Base-by-base conservation (phyloP, 331 rosid species). In the Quercus tomentella region DNA sequence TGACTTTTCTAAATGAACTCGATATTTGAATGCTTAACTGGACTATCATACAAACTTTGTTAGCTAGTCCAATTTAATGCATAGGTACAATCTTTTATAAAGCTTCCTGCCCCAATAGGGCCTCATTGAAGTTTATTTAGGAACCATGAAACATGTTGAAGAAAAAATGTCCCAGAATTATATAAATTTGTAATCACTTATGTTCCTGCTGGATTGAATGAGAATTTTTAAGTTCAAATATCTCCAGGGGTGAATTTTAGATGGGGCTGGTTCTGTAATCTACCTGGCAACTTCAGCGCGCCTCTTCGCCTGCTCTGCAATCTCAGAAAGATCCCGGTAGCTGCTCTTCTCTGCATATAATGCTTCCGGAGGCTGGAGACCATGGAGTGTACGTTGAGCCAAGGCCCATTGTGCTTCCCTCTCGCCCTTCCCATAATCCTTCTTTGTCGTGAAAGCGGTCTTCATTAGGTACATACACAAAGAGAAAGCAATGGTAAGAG, bases 281-380 rank as follows among this genome's bases (percentile, higher is more conserved):
- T 82, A 91, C 95, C 98, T 93, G 3, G 96, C 92, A 74, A 91
- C 93, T 79, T 92, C 97, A 16, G 93, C 97, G 17, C 93, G 91
- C 70, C 75, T 86, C 86, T 72, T 88, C 54, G 96, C 97, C 33
- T 92, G 97, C 74, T 92, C 96, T 17, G 92, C 96, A 2, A 92
- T 83, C 7, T 91, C 94, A 6, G 92, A 82, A 0, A 74, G 84
- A 57, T 90, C 91, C 15, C 75, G 37, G 69, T 87, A 55, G 86
- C 33, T 73, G 57, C 5, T 62, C 51, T 41, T 80, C 3, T 68
- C 90, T 16, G 58, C 17, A 37, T 84, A 82, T 22, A 77, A 58
- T 6, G 78, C 31, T 45, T 82, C 94, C 1, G 80, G 77, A 21
- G 80, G 80, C 5, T 86, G 80, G 20, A 92, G 92, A 67, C 96